A percentile compares a stretch with the other conserved stretches of the same genome.
These are phyloP conservation scores for Tylopilus cervinicoccineus DNA, from an alignment of 768 basidiomycete genomes.

Conservation along the genomic window DNA sequence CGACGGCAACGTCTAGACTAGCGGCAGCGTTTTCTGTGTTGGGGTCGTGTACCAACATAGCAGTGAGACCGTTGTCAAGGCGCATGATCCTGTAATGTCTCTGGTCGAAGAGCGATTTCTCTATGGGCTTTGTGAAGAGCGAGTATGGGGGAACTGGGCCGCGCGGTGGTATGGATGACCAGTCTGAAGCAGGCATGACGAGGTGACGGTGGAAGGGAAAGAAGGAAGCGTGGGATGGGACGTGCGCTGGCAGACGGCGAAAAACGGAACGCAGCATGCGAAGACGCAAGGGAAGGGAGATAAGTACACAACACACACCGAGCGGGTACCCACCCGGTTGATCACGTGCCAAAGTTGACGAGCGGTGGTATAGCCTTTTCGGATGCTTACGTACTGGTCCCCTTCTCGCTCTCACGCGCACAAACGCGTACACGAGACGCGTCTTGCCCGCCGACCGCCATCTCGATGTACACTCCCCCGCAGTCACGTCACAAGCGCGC, in stretches of 20 bases:
- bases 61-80: slow-evolving; percentile 89
- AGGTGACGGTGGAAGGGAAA: slow-evolving; percentile 10
- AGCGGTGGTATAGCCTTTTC: too few species aligned
- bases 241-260: slow-evolving; percentile 5
- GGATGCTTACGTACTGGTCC: background rate
- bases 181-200: slow-evolving; percentile 23
- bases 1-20: slow-evolving; percentile 90
- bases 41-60: slow-evolving; percentile 75
- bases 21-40: slow-evolving; percentile 94
- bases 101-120: slow-evolving; percentile 74
- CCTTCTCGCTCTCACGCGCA: slow-evolving; percentile 9
- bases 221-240: background rate
- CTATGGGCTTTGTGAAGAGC: slow-evolving; percentile 56
- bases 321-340: slow-evolving; percentile 24
- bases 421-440: slow-evolving; percentile 23
- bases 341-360: slow-evolving; percentile 15
- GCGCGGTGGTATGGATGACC: slow-evolving; percentile 14
- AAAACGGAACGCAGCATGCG: slow-evolving; percentile 12
- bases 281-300: background rate
- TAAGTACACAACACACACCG: background rate
- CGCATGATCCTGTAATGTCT: slow-evolving; percentile 76
- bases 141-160: slow-evolving; percentile 41
- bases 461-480: slow-evolving; percentile 14
- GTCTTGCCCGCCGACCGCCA: background rate
- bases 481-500: slow-evolving; percentile 29